Conservation (phyloP, 306 rosid species). For the Ormosia emarginata region DNA sequence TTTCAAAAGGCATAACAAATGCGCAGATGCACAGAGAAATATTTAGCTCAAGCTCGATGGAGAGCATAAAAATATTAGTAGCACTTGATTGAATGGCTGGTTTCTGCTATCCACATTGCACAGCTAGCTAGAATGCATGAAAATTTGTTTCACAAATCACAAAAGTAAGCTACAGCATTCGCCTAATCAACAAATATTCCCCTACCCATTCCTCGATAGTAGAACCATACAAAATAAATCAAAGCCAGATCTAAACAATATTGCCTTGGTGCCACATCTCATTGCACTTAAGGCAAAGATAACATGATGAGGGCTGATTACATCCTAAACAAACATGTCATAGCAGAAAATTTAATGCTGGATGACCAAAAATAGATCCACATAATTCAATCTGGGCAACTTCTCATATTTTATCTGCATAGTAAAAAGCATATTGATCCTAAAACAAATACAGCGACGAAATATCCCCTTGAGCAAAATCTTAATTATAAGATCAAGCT, state of each 20-base stretch:
- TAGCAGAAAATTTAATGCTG: neutral
- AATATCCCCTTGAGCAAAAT: slow-evolving; percentile 31
- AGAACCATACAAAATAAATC: neutral
- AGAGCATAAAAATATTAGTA: no score
- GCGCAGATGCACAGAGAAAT: neutral
- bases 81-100: no score
- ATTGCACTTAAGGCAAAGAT: neutral
- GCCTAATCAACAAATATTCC: neutral
- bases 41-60: no score
- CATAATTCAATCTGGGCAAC: neutral
- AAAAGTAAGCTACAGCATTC: neutral
- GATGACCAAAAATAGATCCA: neutral
- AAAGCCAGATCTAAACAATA: neutral
- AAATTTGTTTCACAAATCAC: neutral
- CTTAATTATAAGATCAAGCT: slow-evolving; percentile 17
- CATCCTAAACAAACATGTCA: neutral
- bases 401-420: slow-evolving; percentile 15
- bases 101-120: neutral
- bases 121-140: neutral
- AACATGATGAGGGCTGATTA: neutral
- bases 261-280: neutral
- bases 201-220: neutral
- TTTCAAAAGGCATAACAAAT: neutral
- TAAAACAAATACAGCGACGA: slow-evolving; percentile 11
- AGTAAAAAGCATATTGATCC: slow-evolving; percentile 16